These are phyloP conservation scores for Alternaria novae-zelandiae DNA, from an alignment of 2,329 filamentous ascomycete genomes.

Conservation along the genomic window DNA sequence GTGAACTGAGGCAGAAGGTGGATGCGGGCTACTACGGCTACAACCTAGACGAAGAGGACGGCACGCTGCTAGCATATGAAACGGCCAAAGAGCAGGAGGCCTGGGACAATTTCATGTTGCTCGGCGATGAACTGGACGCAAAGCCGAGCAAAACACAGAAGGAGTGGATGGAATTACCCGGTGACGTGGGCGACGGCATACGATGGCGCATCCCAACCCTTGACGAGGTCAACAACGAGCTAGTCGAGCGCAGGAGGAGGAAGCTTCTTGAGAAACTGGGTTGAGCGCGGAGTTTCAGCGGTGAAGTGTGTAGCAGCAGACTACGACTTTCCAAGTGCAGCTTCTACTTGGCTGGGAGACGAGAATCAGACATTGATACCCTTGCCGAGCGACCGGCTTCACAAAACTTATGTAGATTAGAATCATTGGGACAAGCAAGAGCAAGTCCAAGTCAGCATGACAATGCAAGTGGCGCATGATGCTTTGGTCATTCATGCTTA, in stretches of 20 bases:
- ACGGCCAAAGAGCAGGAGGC: conserved; percentile 82
- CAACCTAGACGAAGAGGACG: conserved; percentile 89
- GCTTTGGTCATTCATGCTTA: background rate
- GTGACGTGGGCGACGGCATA: conserved; percentile 82
- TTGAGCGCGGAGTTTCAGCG: conserved; percentile 19
- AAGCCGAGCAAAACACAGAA: conserved; percentile 36
- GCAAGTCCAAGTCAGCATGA: conserved; percentile 16
- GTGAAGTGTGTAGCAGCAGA: conserved; percentile 14
- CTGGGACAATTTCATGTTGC: conserved; percentile 68
- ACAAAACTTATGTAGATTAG: conserved; percentile 13
- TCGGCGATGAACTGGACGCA: conserved; percentile 54
- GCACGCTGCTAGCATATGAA: conserved; percentile 80
- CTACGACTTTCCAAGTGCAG: background rate
- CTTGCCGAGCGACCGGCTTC: conserved; percentile 13
- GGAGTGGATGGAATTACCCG: conserved; percentile 83
- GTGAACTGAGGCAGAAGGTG: conserved; percentile 75
- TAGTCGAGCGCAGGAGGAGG: conserved; percentile 83
- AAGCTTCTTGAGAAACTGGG: conserved; percentile 82
- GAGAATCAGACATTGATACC: conserved; percentile 18
- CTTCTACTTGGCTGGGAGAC: background rate
- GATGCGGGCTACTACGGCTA: conserved; percentile 97
- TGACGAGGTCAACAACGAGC: conserved; percentile 92
- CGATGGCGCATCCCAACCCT: conserved; percentile 83
- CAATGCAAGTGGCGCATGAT: background rate
- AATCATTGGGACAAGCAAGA: conserved; percentile 17